A percentile compares a stretch with the other conserved stretches of the same genome.
Conservation (phyloP, 345 rosid genomes). For the Xanthoceras sorbifolium region DNA sequence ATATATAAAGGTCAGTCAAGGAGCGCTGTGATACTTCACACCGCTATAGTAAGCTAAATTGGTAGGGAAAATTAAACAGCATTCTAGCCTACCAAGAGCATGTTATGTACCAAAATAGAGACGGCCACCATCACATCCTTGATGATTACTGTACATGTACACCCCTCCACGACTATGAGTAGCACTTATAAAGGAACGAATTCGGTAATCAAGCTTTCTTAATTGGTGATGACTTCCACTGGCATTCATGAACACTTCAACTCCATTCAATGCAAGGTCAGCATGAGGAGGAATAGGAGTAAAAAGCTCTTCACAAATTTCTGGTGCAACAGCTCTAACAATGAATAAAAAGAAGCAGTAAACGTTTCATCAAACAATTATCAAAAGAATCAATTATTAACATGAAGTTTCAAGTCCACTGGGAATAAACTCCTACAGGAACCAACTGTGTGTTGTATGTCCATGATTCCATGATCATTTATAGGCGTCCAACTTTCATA, state of each 20-base stretch:
- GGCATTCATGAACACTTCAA: constrained; percentile 96
- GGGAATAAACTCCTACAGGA: not conserved
- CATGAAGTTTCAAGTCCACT: not conserved
- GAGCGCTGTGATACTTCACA: not conserved
- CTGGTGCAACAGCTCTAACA: constrained; percentile 88
- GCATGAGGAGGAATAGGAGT: constrained; percentile 81
- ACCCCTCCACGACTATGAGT: constrained; percentile 90
- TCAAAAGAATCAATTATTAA: not conserved
- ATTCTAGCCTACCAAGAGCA: not conserved
- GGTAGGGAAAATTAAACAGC: not conserved
- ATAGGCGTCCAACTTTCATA: not conserved
- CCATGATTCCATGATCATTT: not conserved
- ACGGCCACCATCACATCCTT: constrained; percentile 97
- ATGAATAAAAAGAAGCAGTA: constrained; percentile 12
- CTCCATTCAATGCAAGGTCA: constrained; percentile 96
- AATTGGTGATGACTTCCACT: constrained; percentile 96
- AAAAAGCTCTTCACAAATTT: constrained; percentile 93
- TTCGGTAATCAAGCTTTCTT: constrained; percentile 80
- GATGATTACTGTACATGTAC: constrained; percentile 96
- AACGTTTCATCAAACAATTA: not conserved
- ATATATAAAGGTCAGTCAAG: too few relatives aligned
- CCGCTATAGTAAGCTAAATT: not conserved
- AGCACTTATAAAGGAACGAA: constrained; percentile 73
- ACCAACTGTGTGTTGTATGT: not conserved
- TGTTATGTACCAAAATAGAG: constrained; percentile 71